Conservation (phyloP, 2,329 filamentous ascomycete species). For the Monosporascus ibericus region DNA sequence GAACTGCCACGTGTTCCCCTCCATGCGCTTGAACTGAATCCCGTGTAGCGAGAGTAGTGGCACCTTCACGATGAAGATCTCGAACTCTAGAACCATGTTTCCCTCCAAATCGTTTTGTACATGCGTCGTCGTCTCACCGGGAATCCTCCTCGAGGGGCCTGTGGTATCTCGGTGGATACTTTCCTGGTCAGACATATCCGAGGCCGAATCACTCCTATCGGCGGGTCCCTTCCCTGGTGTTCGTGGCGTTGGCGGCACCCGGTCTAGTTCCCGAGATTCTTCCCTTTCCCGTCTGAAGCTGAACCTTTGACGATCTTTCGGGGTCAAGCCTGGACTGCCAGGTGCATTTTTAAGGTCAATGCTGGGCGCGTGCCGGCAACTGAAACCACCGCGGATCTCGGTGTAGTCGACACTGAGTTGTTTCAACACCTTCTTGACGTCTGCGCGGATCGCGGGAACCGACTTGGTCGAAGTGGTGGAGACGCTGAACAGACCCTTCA, state of each 20-base stretch:
- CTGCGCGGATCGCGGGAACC: constrained; percentile 74
- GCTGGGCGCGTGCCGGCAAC: constrained; percentile 80
- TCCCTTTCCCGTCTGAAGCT: constrained; percentile 75
- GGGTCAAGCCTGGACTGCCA: constrained; percentile 49
- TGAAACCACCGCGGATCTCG: constrained; percentile 92
- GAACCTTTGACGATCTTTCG: constrained; percentile 68
- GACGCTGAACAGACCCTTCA: constrained; percentile 96
- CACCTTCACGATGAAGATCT: constrained; percentile 97
- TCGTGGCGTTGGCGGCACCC: constrained; percentile 42
- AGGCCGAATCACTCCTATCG: constrained; percentile 76
- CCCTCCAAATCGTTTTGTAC: constrained; percentile 85
- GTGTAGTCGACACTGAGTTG: constrained; percentile 85
- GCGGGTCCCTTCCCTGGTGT: constrained; percentile 40
- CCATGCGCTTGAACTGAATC: constrained; percentile 95
- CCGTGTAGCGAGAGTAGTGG: constrained; percentile 88
- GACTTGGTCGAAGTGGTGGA: constrained; percentile 93
- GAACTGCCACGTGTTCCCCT: constrained; percentile 96
- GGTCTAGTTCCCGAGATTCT: constrained; percentile 60
- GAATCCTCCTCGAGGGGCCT: constrained; percentile 50
- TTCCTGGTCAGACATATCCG: constrained; percentile 72
- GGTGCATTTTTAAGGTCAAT: constrained; percentile 74
- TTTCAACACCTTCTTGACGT: constrained; percentile 84
- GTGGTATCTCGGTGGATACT: constrained; percentile 53
- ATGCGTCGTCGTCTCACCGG: constrained; percentile 86
- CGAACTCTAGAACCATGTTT: constrained; percentile 81